phyloP scores from a whole-genome alignment of 768 basidiomycete species.

The Cystobasidium ongulense region DNA sequence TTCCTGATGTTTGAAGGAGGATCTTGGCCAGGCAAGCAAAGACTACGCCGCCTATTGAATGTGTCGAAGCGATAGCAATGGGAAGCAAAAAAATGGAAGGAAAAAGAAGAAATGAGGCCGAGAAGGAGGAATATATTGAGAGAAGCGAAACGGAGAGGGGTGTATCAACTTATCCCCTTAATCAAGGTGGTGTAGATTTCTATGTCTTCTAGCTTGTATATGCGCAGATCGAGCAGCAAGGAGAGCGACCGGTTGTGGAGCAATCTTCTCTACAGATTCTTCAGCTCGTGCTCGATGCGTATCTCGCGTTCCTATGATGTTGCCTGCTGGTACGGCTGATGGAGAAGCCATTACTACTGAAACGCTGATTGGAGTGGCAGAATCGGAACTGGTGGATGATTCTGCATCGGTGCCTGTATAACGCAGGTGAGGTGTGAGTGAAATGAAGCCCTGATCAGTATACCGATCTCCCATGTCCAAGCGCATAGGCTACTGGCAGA shows the following conservation, averaged over 20 bases:
- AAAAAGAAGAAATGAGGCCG: too few relatives aligned
- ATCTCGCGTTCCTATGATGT: background rate
- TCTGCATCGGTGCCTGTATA: background rate
- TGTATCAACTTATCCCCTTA: background rate
- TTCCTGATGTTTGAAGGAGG: too few relatives aligned
- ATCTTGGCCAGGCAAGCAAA: too few relatives aligned
- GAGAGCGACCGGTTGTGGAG: background rate
- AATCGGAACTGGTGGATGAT: background rate
- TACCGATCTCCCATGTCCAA: background rate
- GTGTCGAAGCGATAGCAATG: too few relatives aligned
- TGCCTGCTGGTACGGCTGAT: constrained; percentile 5
- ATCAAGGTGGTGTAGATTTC: background rate
- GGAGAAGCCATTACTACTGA: background rate
- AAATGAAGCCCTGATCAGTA: background rate
- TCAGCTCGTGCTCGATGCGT: background rate
- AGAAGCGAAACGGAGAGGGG: background rate
- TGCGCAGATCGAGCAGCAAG: background rate
- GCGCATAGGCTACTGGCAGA: background rate
- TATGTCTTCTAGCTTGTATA: background rate
- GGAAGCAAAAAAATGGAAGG: too few relatives aligned
- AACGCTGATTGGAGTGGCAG: background rate
- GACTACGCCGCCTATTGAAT: too few relatives aligned
- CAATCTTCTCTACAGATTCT: background rate
- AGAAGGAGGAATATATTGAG: background rate
- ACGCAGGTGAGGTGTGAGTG: background rate